These are phyloP conservation scores for Sabuloglossum arenarium DNA, from an alignment of 495 filamentous ascomycete species.

Conservation along the genomic window DNA sequence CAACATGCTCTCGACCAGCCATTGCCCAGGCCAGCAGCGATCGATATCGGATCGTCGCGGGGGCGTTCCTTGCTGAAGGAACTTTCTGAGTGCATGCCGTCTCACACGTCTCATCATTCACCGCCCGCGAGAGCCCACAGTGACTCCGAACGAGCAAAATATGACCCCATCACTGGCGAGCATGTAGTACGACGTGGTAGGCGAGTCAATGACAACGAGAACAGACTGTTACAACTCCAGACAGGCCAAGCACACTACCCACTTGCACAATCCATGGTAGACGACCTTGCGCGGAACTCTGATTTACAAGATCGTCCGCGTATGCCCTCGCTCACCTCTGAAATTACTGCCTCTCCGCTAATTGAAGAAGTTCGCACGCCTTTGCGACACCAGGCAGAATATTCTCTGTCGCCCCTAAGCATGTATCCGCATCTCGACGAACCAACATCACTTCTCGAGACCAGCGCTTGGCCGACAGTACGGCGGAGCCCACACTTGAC, in stretches of 20 bases:
- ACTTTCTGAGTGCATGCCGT: slow-evolving; percentile 9
- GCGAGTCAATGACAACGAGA: neutral
- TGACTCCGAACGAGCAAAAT: slow-evolving; percentile 1
- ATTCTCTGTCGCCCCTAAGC: slow-evolving; percentile 32
- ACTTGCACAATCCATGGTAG: slow-evolving; percentile 13
- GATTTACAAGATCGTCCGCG: slow-evolving; percentile 5
- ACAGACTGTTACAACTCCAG: slow-evolving; percentile 1
- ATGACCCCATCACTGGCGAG: slow-evolving; percentile 4
- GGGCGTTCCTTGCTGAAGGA: slow-evolving; percentile 4
- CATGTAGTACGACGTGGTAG: neutral
- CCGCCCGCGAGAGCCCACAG: slow-evolving; percentile 1
- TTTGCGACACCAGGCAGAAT: slow-evolving; percentile 23
- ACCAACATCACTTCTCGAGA: neutral
- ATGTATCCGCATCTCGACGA: slow-evolving; percentile 21
- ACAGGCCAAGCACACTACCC: neutral
- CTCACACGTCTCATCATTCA: neutral
- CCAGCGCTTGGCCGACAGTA: neutral
- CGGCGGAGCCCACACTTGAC: neutral
- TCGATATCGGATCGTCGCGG: neutral
- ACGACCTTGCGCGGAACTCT: slow-evolving; percentile 8
- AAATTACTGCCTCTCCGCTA: slow-evolving; percentile 29
- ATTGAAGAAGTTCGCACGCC: slow-evolving; percentile 32
- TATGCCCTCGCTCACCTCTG: slow-evolving; percentile 32
- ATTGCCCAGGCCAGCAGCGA: slow-evolving; percentile 9
- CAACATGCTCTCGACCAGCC: slow-evolving; percentile 15